These are phyloP conservation scores for Magnusiomyces suaveolens DNA, from an alignment of 1,139 yeast species.

Conservation along the genomic window DNA sequence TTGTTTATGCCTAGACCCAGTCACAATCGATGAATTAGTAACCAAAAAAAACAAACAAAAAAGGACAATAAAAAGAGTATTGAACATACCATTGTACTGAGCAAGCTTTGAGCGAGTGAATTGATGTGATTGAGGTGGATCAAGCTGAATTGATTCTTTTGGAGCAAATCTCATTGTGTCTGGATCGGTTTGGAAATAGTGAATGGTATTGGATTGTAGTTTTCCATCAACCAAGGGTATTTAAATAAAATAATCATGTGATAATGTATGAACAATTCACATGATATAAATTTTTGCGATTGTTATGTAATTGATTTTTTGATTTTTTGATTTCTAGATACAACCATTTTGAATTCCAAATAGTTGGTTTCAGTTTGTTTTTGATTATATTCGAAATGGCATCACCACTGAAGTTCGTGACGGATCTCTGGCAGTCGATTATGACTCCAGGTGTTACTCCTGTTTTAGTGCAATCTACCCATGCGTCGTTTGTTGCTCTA, in stretches of 20 bases:
- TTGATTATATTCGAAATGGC: conserved; percentile 6
- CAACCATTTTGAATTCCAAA: not conserved
- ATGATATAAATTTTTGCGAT: too few relatives aligned
- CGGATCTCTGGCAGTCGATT: conserved; percentile 79
- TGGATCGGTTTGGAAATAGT: too few relatives aligned
- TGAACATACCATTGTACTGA: conserved; percentile 39
- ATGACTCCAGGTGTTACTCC: conserved; percentile 95
- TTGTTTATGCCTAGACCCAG: conserved; percentile 35
- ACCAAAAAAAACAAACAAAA: too few relatives aligned
- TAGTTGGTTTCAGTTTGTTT: not conserved
- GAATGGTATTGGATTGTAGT: too few relatives aligned
- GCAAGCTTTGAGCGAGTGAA: conserved; percentile 37
- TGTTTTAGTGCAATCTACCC: conserved; percentile 73
- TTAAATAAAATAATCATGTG: too few relatives aligned
- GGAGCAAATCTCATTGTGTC: conserved; percentile 35
- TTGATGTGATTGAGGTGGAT: conserved; percentile 39
- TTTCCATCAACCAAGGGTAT: too few relatives aligned
- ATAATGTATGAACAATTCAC: too few relatives aligned
- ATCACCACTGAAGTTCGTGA: conserved; percentile 28
- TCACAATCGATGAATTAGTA: too few relatives aligned
- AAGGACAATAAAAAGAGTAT: too few relatives aligned
- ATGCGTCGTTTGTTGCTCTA: conserved; percentile 52
- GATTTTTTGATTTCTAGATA: too few relatives aligned
- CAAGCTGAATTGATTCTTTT: conserved; percentile 40
- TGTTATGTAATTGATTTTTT: too few relatives aligned